Evolutionary conservation across 2,329 filamentous ascomycete species (phyloP).

Genomic region (Hypoxylon sp.): DNA sequence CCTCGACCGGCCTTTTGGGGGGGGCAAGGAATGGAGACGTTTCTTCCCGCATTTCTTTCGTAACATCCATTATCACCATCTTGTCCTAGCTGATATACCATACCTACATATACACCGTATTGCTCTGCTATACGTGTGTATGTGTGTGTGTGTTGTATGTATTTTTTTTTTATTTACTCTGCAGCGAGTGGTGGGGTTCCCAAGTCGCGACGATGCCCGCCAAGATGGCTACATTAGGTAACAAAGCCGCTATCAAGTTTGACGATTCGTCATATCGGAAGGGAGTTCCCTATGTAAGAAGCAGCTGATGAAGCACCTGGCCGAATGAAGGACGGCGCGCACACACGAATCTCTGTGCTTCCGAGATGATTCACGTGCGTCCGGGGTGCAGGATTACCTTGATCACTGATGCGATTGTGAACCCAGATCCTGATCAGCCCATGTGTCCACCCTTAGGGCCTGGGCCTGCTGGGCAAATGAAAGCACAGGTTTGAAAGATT

Average conservation of each 20-base stretch:
- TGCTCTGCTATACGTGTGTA: neutral
- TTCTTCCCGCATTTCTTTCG: constrained; percentile 26
- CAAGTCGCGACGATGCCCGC: constrained; percentile 14
- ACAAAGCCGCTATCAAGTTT: constrained; percentile 40
- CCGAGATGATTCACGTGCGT: constrained; percentile 40
- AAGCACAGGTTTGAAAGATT: constrained; percentile 22
- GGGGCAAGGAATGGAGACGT: too few relatives aligned
- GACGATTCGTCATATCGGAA: constrained; percentile 34
- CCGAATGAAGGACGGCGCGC: constrained; percentile 34
- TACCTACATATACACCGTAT: constrained; percentile 4
- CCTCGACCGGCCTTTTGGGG: constrained; percentile 2
- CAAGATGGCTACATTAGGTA: constrained; percentile 43
- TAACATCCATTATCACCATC: constrained; percentile 37
- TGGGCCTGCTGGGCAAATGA: constrained; percentile 34
- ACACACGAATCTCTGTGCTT: constrained; percentile 33
- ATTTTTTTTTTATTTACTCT: constrained; percentile 9
- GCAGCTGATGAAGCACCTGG: constrained; percentile 28
- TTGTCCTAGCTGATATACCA: constrained; percentile 17
- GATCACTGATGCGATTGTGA: constrained; percentile 35
- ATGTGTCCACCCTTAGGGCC: constrained; percentile 33
- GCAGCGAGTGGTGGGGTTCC: constrained; percentile 23
- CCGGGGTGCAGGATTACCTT: constrained; percentile 42
- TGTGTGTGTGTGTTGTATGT: too few relatives aligned
- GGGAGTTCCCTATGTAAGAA: constrained; percentile 3
- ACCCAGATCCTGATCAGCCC: constrained; percentile 44